These are phyloP conservation scores for Lipomyces mesembrius DNA, from an alignment of 805 yeast species.

Conservation along the genomic window DNA sequence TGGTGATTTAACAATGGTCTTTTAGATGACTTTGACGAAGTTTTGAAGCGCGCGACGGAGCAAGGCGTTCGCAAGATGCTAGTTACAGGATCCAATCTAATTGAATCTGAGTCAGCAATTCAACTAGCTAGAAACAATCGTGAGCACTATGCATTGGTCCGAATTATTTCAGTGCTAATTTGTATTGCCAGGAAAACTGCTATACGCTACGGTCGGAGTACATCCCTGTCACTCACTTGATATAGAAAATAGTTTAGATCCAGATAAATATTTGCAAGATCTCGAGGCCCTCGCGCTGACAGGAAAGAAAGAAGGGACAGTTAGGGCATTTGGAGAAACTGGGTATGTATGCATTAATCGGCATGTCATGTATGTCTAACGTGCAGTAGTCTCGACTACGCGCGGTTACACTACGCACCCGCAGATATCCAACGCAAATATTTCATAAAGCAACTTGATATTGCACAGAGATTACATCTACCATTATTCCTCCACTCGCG, in stretches of 20 bases:
- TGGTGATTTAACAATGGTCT: background rate
- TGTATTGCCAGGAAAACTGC: background rate
- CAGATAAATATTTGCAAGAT: constrained; percentile 52
- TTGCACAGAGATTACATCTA: constrained; percentile 57
- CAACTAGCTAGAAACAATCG: constrained; percentile 53
- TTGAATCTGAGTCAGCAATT: constrained; percentile 67
- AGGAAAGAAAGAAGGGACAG: constrained; percentile 57
- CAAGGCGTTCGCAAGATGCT: constrained; percentile 71
- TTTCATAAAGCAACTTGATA: constrained; percentile 74
- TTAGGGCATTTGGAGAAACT: constrained; percentile 90
- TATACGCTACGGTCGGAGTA: constrained; percentile 81
- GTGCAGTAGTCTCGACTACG: constrained; percentile 69
- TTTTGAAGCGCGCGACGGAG: constrained; percentile 67
- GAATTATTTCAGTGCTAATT: background rate
- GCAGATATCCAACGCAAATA: constrained; percentile 66
- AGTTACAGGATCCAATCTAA: constrained; percentile 79
- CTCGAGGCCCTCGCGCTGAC: constrained; percentile 56
- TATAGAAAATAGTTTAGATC: constrained; percentile 47
- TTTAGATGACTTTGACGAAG: constrained; percentile 59
- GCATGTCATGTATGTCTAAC: background rate
- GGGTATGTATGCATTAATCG: constrained; percentile 51
- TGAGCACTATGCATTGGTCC: constrained; percentile 21
- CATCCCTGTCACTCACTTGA: constrained; percentile 89
- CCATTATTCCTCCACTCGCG: constrained; percentile 94
- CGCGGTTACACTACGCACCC: constrained; percentile 77